Evolutionary conservation across 495 filamentous ascomycete species (phyloP), one percentile per base, ranked within the genome.

Genomic region (Trichoderma gamsii): DNA sequence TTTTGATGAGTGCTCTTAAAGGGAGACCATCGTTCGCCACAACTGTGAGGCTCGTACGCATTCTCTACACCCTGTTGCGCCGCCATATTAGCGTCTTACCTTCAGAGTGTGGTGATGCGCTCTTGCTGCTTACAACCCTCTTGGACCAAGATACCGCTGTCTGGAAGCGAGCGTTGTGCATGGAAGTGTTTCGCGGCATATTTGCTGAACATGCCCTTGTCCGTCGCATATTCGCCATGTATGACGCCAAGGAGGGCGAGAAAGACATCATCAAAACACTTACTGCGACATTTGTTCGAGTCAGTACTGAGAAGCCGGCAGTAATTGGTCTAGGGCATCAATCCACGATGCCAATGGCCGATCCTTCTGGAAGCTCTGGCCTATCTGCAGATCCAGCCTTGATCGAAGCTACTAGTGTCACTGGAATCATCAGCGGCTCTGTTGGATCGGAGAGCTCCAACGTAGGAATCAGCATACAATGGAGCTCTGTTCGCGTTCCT

Each of bases 161-260:
- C 6, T 99, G 95, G 95, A 97, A 91, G 73, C 82, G 96, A 46
- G 87, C 90, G 1, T 75, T 97, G 21, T 94, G 91, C 70, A 93
- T 99, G 88, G 95, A 99, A 73, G 83, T 96, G 0, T 92, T 96
- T 70, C 85, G 90, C 41, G 90, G 88, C 27, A 83, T 98, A 49
- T 96, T 96, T 76, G 80, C 89, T 0, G 92, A 97, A 66, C 86
- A 90, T 16, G 81, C 83, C 2, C 84, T 95, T 13, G 82, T 97
- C 7, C 83, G 94, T 51, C 86, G 89, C 21, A 91, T 97, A 8
- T 98, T 92, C 71, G 81, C 87, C 7, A 78, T 89, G 43, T 97
- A 89, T 72, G 95, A 99, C 70, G 84, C 85, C 32, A 79, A 84
- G 49, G 85, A 93, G 41, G 87, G 87, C 23, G 85, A 88, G 70